Evolutionary conservation across 257 asterid species (phyloP), one percentile per base, ranked within the genome.

Genomic region (Solanum clarkiae): DNA sequence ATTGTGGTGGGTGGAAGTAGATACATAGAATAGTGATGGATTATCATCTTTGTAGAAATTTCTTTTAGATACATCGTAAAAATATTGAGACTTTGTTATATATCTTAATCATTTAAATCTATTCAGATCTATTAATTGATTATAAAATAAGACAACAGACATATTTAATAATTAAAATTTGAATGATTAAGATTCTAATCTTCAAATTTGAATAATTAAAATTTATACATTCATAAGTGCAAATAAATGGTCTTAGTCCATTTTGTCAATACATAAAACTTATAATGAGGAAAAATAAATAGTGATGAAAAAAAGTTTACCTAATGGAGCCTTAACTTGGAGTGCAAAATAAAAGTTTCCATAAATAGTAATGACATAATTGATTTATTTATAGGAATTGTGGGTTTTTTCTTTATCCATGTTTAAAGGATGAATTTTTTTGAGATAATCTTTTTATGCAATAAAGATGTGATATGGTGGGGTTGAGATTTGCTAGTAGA

Each of bases 401-500:
- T n/a, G 42, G 60, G 44, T 14, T 1, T 51, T 77, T 51, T 77
- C 81, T 75, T 26, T 77, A 77, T 51, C 63, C 22, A 82, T 62
- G 10, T 57, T 47, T 82, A 47, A 60, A 82, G 69, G 82, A 59
- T 53, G 75, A 86, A 83, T 62, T 84, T 82, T 82, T 81, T 68
- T 32, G 3, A 29, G 45, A 11, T 74, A 44, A 71, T 57, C 56
- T 81, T 74, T 68, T 11, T 12, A 14, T 60, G 22, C 1, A 14
- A 68, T 24, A 32, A 47, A 60, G 16, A 68, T 72, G 82, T 53
- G 81, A 84, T 80, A 60, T 85, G 49, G 32, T 55, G 83, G 75
- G 81, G 84, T 20, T 45, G 82, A 42, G 86, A 77, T 83, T 54
- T 12, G 86, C 49, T 22, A 44, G 85, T 29, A 86, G 85, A 87